These are phyloP conservation scores for Leccinum olivaceopallidum DNA, from an alignment of 768 basidiomycete species.

Conservation along the genomic window DNA sequence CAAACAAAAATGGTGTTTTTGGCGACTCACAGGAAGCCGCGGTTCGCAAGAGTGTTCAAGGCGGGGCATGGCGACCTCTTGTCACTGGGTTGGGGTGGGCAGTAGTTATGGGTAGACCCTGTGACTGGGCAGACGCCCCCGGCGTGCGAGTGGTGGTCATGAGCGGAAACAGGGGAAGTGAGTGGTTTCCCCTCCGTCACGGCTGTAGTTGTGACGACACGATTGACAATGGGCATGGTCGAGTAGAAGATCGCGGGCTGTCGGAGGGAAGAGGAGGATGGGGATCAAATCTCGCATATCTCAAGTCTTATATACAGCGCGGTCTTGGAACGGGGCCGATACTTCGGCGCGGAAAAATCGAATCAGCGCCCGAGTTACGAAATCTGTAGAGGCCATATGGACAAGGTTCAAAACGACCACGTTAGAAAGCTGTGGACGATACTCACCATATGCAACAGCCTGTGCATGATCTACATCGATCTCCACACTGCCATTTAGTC, in stretches of 20 bases:
- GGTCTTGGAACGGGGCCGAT: neutral
- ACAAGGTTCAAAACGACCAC: neutral
- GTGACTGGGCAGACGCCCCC: slow-evolving; percentile 41
- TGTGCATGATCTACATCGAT: slow-evolving; percentile 1
- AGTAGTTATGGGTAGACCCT: slow-evolving; percentile 39
- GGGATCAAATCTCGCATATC: neutral
- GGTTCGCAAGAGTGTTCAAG: slow-evolving; percentile 72
- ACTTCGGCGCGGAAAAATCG: neutral
- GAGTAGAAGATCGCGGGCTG: neutral
- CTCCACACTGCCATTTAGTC: neutral
- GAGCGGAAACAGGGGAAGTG: slow-evolving; percentile 13
- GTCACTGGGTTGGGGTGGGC: slow-evolving; percentile 46
- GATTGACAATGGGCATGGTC: slow-evolving; percentile 9
- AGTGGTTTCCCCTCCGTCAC: slow-evolving; percentile 3
- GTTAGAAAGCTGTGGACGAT: slow-evolving; percentile 3
- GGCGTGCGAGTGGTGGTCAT: slow-evolving; percentile 25
- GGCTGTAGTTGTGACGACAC: neutral
- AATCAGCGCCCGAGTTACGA: slow-evolving; percentile 1
- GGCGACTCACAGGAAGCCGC: slow-evolving; percentile 65
- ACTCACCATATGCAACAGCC: neutral
- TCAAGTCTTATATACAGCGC: slow-evolving; percentile 9
- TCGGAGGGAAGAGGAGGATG: neutral
- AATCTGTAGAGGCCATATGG: neutral
- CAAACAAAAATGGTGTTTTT: neutral
- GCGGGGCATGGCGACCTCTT: slow-evolving; percentile 71